Base-by-base conservation (phyloP, 345 rosid species). In the Heritiera littoralis region DNA sequence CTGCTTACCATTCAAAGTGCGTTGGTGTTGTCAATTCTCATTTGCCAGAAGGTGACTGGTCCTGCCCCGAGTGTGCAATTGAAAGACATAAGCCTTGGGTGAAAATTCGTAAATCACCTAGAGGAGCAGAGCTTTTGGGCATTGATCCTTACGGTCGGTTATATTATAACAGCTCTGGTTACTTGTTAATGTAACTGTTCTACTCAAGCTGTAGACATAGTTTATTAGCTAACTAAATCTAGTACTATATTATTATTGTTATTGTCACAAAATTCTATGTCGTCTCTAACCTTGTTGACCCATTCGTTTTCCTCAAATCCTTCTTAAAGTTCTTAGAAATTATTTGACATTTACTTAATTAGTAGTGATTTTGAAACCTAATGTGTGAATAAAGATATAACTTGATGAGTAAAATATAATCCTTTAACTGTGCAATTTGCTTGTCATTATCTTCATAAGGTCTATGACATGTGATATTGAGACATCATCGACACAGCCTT, bases 1-100 rank as follows among this genome's bases (percentile, higher is more conserved):
- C 99, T 85, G 99, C 99, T 11, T 96, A 90, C 85, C 99, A 96
- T 87, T 90, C 99, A 74, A 96, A 90, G 86, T 96, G 99, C 73
- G 93, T 92, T 0, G 99, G 97, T 80, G 88, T 96, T 84, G 93
- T 85, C 72, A 86, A 77, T 83, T 90, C 90, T 83, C 92, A 86
- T 80, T 89, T 96, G 90, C 97, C 97, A 64, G 97, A 92, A 84
- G 97, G 98, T 77, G 95, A 93, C 69, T 94, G 99, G 99, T 93
- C 81, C 85, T 96, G 99, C 85, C 97, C 98, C n/a, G 97, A 96
- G 87, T 96, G 99, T 86, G 89, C 86, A 40, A 82, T 89, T 79
- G 91, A 89, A 71, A 85, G 85, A 80, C 83, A 80, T 65, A 86
- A 86, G 76, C 89, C 90, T 65, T 81, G 84, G 88, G 80, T 81